Conservation (phyloP, 129 eudicot species). For the Rutidosis leptorrhynchoides region DNA sequence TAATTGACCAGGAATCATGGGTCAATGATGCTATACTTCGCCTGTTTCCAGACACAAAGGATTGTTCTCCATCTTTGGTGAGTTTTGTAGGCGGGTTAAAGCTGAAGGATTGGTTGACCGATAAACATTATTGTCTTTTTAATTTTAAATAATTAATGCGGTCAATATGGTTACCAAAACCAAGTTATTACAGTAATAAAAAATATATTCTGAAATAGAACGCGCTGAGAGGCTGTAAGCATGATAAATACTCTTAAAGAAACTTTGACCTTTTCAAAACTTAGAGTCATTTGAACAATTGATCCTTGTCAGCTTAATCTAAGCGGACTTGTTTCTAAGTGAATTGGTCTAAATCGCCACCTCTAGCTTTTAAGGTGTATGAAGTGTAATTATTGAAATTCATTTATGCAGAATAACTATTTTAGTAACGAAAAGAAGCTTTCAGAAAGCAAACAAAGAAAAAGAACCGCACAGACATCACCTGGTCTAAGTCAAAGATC, state of each 20-base stretch:
- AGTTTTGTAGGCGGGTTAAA: conserved; percentile 19
- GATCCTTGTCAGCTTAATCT: not conserved
- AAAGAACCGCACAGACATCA: conserved; percentile 42
- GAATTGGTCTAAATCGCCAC: not conserved
- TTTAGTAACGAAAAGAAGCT: conserved; percentile 62
- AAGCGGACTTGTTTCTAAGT: not conserved
- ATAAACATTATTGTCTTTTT: not conserved
- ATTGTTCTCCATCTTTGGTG: conserved; percentile 85
- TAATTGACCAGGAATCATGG: conserved; percentile 75
- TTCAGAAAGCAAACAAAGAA: conserved; percentile 47
- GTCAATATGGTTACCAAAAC: not conserved
- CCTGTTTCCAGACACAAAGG: conserved; percentile 82
- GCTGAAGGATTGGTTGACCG: not conserved
- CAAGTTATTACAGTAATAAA: not conserved
- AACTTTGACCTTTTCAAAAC: not conserved
- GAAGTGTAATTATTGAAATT: conserved; percentile 1
- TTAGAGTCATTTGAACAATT: not conserved
- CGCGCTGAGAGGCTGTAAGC: not conserved
- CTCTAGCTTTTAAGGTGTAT: not conserved
- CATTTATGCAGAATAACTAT: conserved; percentile 52
- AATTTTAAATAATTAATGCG: not conserved
- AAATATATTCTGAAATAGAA: not conserved
- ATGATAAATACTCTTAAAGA: not conserved
- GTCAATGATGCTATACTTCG: conserved; percentile 67
- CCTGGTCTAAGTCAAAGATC: conserved; percentile 49